Evolutionary conservation across 2,329 filamentous ascomycete species (phyloP).

Genomic region (Emericellopsis cladophorae): DNA sequence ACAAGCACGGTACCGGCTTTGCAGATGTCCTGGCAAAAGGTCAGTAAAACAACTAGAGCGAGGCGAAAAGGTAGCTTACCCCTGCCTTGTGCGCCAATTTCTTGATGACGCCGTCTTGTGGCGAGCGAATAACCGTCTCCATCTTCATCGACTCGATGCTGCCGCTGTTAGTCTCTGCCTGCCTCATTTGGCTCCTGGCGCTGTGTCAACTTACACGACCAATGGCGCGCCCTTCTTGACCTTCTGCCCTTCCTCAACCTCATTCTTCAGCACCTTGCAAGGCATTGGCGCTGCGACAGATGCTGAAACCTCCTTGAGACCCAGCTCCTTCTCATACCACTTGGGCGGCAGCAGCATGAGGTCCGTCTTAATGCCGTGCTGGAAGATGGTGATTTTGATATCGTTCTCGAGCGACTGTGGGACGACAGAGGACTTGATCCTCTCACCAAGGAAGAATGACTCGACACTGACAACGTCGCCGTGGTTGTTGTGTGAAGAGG

Average conservation of each 20-base stretch:
- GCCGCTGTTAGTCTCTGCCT: not conserved
- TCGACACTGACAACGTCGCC: constrained; percentile 17
- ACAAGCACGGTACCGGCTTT: constrained; percentile 66
- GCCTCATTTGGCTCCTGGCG: too few relatives aligned
- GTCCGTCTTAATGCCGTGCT: constrained; percentile 47
- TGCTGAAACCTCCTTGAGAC: constrained; percentile 66
- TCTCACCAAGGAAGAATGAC: constrained; percentile 66
- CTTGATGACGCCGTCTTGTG: constrained; percentile 58
- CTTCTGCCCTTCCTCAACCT: constrained; percentile 67
- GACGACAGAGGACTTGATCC: constrained; percentile 70
- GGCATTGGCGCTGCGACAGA: constrained; percentile 92
- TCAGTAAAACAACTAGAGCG: constrained; percentile 7
- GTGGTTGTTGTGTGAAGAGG: constrained; percentile 22
- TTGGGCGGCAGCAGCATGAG: constrained; percentile 46
- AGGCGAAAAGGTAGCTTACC: constrained; percentile 31
- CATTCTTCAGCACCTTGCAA: constrained; percentile 86
- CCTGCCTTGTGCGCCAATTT: constrained; percentile 64
- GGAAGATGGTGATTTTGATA: constrained; percentile 66
- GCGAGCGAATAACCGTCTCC: constrained; percentile 73
- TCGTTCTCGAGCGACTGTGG: constrained; percentile 37
- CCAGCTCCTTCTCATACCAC: constrained; percentile 83
- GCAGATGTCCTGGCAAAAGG: constrained; percentile 51
- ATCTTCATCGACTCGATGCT: constrained; percentile 84
- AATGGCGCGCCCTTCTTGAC: constrained; percentile 80
- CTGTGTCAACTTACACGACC: constrained; percentile 51